phyloP scores from a whole-genome alignment of 2,329 filamentous ascomycete species.

The Alternaria postmessia region DNA sequence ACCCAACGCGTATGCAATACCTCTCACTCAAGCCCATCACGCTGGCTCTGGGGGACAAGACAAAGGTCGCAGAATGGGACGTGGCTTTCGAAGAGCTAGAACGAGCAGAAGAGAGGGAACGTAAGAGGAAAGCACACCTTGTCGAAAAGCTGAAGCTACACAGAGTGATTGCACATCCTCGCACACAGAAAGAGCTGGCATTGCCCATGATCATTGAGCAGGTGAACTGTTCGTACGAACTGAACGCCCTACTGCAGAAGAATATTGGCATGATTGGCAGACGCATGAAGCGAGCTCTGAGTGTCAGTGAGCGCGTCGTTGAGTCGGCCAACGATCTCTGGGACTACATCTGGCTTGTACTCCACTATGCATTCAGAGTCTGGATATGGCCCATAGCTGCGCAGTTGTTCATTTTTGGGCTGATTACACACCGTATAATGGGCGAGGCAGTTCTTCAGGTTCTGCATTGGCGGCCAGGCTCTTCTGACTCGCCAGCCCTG shows the following conservation, averaged over 20 bases:
- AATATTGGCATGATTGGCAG: conserved; percentile 87
- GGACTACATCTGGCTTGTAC: conserved; percentile 72
- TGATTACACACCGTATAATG: conserved; percentile 80
- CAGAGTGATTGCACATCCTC: conserved; percentile 77
- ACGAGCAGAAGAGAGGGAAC: conserved; percentile 74
- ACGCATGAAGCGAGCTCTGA: conserved; percentile 82
- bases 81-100: conserved; percentile 62
- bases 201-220: conserved; percentile 86
- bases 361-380: conserved; percentile 74
- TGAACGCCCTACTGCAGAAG: conserved; percentile 84
- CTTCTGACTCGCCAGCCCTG: conserved; percentile 78
- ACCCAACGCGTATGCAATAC: conserved; percentile 92
- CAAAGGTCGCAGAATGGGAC: conserved; percentile 50
- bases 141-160: conserved; percentile 89
- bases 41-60: conserved; percentile 76
- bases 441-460: conserved; percentile 81
- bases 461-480: conserved; percentile 81
- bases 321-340: conserved; percentile 89
- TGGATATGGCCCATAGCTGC: conserved; percentile 83
- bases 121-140: conserved; percentile 70
- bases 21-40: conserved; percentile 90
- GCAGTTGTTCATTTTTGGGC: conserved; percentile 73
- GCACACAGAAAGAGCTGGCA: conserved; percentile 83
- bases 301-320: conserved; percentile 92
- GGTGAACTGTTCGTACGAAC: conserved; percentile 94